These are phyloP conservation scores for Cicer arietinum DNA, from an alignment of 306 rosid genomes.

Conservation along the genomic window DNA sequence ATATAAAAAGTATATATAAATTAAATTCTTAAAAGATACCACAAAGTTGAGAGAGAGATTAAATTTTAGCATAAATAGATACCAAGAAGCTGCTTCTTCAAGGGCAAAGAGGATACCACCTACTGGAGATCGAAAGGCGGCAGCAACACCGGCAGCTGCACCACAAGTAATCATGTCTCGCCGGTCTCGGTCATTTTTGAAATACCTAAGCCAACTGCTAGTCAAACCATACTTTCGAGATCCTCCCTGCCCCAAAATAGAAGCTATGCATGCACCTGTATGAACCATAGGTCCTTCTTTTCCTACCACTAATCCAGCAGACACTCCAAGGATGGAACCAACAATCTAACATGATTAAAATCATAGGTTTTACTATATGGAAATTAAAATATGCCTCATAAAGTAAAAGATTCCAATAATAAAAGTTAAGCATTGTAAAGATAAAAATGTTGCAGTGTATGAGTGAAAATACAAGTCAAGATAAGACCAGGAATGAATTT, in stretches of 20 bases:
- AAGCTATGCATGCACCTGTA: conserved; percentile 94
- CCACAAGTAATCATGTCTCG: conserved; percentile 95
- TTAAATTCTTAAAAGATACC: neutral
- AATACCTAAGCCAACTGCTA: conserved; percentile 77
- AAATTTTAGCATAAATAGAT: conserved; percentile 44
- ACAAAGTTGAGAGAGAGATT: conserved; percentile 18
- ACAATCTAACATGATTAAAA: conserved; percentile 64
- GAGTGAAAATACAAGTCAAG: conserved; percentile 14
- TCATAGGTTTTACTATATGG: neutral
- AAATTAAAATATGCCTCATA: neutral
- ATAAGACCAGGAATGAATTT: neutral
- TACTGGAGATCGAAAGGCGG: conserved; percentile 94
- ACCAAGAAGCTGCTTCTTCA: conserved; percentile 99
- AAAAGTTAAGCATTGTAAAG: neutral
- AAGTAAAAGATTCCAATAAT: neutral
- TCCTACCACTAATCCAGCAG: conserved; percentile 94
- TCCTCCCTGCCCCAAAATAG: conserved; percentile 88
- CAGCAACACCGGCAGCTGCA: conserved; percentile 97
- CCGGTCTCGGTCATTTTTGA: conserved; percentile 89
- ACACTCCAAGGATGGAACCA: conserved; percentile 86
- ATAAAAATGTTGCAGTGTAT: neutral
- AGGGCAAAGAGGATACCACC: conserved; percentile 97
- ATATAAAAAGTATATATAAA: too few species aligned
- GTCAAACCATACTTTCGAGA: conserved; percentile 77
- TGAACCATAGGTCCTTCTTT: conserved; percentile 99